Evolutionary conservation across 1,139 yeast species (phyloP).

Genomic region (Saccharomyces hybrid): DNA sequence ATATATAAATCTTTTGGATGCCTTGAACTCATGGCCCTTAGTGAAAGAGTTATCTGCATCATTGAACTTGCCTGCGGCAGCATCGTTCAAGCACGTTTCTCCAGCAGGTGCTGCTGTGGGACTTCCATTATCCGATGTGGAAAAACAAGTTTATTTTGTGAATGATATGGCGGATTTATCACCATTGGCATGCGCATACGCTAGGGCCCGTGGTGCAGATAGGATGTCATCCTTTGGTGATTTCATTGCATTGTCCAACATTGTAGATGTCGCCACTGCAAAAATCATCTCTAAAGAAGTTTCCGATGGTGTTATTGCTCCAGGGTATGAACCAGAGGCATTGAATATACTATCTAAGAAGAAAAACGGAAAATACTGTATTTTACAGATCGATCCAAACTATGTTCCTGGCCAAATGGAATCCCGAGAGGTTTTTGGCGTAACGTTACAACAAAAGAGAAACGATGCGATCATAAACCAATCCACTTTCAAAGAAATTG

Average conservation of each 20-base stretch:
- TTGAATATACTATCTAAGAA: conserved; percentile 79
- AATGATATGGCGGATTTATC: conserved; percentile 89
- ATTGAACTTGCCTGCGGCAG: conserved; percentile 94
- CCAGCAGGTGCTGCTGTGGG: conserved; percentile 99
- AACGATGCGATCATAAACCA: conserved; percentile 93
- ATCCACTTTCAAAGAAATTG: conserved; percentile 82
- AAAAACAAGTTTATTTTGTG: conserved; percentile 92
- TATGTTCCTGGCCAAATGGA: conserved; percentile 75
- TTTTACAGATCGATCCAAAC: conserved; percentile 91
- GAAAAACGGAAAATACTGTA: conserved; percentile 96
- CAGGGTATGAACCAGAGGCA: conserved; percentile 91
- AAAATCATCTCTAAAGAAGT: conserved; percentile 95
- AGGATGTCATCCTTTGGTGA: conserved; percentile 99
- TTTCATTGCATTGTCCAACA: conserved; percentile 92
- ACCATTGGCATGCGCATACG: conserved; percentile 95
- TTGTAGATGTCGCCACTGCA: conserved; percentile 94
- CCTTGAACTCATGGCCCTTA: conserved; percentile 96
- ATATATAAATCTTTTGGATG: conserved; percentile 91
- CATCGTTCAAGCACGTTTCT: conserved; percentile 96
- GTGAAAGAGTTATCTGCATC: conserved; percentile 95
- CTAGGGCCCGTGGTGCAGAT: conserved; percentile 99
- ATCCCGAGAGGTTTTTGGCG: conserved; percentile 93
- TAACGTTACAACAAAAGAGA: conserved; percentile 91
- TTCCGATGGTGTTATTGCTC: conserved; percentile 97
- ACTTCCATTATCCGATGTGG: conserved; percentile 78